Evolutionary conservation across 2,329 filamentous ascomycete species (phyloP), one percentile per base, ranked within the genome.

Genomic region (Pseudopyricularia cyperi): DNA sequence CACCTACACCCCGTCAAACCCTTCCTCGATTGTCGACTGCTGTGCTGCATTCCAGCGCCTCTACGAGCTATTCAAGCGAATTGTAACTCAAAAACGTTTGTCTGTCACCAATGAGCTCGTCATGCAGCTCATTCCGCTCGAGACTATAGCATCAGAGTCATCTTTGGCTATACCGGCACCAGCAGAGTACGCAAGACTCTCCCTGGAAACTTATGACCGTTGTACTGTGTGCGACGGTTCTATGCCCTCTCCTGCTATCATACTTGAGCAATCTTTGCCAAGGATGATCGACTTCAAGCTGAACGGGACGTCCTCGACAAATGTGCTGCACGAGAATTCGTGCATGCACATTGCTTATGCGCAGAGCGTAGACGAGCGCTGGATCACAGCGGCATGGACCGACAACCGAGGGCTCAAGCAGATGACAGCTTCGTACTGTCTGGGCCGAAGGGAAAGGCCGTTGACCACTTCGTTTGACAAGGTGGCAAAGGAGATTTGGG

Each of bases 331-430:
- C 52, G 87, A 93, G 62, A 88, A 89, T 57, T 86, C 82, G 0
- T 85, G 85, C 60, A 79, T 95, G 30, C 88, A 95, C 63, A 71
- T 94, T 46, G 86, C 84, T 1, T 94, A 94, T 60, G 79, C 85
- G 2, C 76, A 82, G 52, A 90, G 86, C 60, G 72, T 83, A 11
- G 86, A 91, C 62, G 80, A 84, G 19, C 73, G 82, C 8, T 95
- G 89, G 89, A 69, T 93, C 35, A 84, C 83, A 12, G 85, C 81
- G 6, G 84, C 85, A 0, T 94, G 88, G 88, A 87, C 83, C 1
- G 87, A 94, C 61, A 87, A 82, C 57, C 77, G 78, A 26, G 88
- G 88, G 2, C 80, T 78, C 54, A 80, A 85, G 55, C 85, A 90
- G 63, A 80, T 82, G 57, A 86, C 77, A 15, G 77, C 82, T 1